Percentiles rank a stretch among this genome's conserved stretches.
These are phyloP conservation scores for Mycena polygramma DNA, from an alignment of 768 basidiomycete species.

Conservation along the genomic window DNA sequence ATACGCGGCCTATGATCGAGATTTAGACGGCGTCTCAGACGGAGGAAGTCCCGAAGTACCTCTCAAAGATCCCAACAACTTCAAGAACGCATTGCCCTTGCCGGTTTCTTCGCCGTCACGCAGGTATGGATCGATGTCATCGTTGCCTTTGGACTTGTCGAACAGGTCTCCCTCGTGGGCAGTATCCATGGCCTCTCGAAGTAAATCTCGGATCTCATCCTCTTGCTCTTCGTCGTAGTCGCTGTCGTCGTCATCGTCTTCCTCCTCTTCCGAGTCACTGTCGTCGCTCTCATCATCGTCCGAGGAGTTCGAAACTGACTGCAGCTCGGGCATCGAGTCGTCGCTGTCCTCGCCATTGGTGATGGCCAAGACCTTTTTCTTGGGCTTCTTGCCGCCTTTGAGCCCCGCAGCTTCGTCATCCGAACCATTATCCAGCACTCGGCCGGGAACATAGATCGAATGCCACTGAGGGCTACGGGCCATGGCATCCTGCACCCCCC, in stretches of 20 bases:
- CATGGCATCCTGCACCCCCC: conserved; percentile 69
- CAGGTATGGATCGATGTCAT: conserved; percentile 59
- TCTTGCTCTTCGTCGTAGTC: conserved; percentile 69
- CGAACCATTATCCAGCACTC: conserved; percentile 37
- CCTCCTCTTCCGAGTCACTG: conserved; percentile 56
- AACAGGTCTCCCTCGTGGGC: conserved; percentile 72
- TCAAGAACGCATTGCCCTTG: conserved; percentile 84
- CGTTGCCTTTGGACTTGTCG: conserved; percentile 56
- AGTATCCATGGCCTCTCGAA: conserved; percentile 81
- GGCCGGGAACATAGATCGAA: conserved; percentile 52
- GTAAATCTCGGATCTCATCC: conserved; percentile 70
- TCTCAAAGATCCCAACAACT: conserved; percentile 79
- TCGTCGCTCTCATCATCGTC: conserved; percentile 52
- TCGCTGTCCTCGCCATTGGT: conserved; percentile 63
- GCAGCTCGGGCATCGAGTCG: conserved; percentile 75
- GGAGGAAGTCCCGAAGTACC: conserved; percentile 54
- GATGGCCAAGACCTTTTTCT: conserved; percentile 63
- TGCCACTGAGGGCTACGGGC: conserved; percentile 73
- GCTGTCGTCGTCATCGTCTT: conserved; percentile 52
- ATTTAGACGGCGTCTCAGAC: neutral
- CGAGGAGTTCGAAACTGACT: conserved; percentile 74
- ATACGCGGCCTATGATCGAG: conserved; percentile 23
- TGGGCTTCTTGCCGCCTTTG: conserved; percentile 43
- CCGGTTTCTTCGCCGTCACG: conserved; percentile 56
- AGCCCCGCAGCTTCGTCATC: conserved; percentile 40